Percentiles rank a stretch among this genome's conserved stretches.
Conservation (phyloP, 208 protist species). For the Crithidia sp. region DNA sequence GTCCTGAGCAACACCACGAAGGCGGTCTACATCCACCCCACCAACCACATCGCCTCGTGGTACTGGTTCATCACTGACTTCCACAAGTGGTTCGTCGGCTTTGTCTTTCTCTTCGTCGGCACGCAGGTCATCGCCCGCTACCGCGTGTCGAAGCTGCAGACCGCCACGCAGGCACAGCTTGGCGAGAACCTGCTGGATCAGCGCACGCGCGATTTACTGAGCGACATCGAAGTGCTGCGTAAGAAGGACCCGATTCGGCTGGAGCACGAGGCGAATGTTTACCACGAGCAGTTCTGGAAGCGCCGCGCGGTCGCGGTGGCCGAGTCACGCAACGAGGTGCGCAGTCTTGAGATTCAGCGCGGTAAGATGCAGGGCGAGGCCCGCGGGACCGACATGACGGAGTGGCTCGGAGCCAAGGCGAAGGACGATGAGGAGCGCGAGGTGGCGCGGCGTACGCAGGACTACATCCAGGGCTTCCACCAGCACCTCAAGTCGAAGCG, state of each 20-base stretch:
- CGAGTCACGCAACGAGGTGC: constrained; percentile 56
- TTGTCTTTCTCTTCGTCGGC: constrained; percentile 80
- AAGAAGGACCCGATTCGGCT: constrained; percentile 87
- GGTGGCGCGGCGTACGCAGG: constrained; percentile 83
- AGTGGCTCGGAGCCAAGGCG: constrained; percentile 88
- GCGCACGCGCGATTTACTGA: constrained; percentile 77
- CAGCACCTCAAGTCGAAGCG: constrained; percentile 90
- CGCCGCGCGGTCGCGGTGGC: constrained; percentile 68
- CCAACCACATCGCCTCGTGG: constrained; percentile 88
- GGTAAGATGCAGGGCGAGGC: constrained; percentile 77
- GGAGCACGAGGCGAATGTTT: constrained; percentile 86
- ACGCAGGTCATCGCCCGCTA: constrained; percentile 84
- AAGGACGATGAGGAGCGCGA: constrained; percentile 91
- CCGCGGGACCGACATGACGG: constrained; percentile 89
- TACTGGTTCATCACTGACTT: constrained; percentile 91
- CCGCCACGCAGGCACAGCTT: constrained; percentile 78
- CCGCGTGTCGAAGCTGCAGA: constrained; percentile 76
- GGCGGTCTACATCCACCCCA: constrained; percentile 85
- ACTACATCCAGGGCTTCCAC: constrained; percentile 92
- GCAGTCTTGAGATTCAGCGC: constrained; percentile 70
- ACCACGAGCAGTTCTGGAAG: constrained; percentile 91
- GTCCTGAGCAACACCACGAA: constrained; percentile 89
- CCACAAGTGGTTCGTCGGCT: constrained; percentile 84
- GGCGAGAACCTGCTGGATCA: constrained; percentile 90
- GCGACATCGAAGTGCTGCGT: constrained; percentile 85